Evolutionary conservation across 768 basidiomycete genomes (phyloP), one percentile per base, ranked within the genome.

Genomic region (Leccinum longicurvipes): DNA sequence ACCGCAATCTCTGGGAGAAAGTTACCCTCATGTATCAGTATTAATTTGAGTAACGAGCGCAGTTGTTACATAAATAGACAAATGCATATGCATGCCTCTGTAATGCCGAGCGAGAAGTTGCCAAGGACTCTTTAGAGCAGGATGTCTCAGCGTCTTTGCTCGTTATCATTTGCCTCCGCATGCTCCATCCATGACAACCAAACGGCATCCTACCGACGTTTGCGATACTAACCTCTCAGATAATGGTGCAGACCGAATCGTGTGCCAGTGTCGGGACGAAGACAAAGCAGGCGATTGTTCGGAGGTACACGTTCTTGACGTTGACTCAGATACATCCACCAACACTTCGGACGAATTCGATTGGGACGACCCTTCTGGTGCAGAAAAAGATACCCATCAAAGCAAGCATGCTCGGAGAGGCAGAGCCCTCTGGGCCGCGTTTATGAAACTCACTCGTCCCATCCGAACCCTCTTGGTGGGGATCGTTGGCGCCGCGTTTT

Each of bases 261-360:
- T 32, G 9, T 57, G 25, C 12, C 52, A 55, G 5, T 17, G 19
- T 41, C 60, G 28, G 8, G 56, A 61, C 39, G 58, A 58, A n/a
- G 59, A 60, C 24, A 59, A 21, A n/a, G 60, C 53, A 23, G 55
- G 41, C 41, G 31, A 31, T 21, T 56, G 23, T 23, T 44, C 45
- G 6, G 45, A 63, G 24, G 55, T 29, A 28, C 55, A 54, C 21
- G 53, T 49, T 0, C 51, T 23, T 4, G 15, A 21, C 6, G 42
- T 44, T 15, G 70, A 68, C 17, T 66, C 72, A 17, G 70, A 71
- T 31, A 63, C 82, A n/a, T 78, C 74, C 25, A 85, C 85, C 12
- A 80, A 84, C 60, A 77, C 82, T 3, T 81, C 79, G 10, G 86
- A 88, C 64, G 84, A 89, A 62, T 89, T 91, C 60, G 78, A 89